Percentiles rank a stretch among this genome's conserved stretches.
Evolutionary conservation across 192 early-diverging fungal genomes (phyloP).

Genomic region (Coemansia furcata): DNA sequence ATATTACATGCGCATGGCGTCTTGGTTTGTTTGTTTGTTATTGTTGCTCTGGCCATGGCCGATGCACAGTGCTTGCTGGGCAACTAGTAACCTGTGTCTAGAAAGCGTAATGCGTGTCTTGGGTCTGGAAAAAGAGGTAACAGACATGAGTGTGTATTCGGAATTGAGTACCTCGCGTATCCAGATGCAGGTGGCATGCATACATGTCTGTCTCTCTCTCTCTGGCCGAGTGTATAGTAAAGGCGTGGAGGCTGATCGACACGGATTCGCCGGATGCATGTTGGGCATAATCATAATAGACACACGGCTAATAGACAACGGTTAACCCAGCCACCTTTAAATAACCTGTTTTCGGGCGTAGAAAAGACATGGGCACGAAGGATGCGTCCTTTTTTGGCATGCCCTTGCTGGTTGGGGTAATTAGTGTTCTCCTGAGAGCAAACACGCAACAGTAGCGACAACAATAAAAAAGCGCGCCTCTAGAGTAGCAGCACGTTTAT

Average conservation of each 20-base stretch:
- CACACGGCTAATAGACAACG: not conserved
- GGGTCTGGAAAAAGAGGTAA: not conserved
- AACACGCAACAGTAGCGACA: not conserved
- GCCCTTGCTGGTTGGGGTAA: constrained; percentile 2
- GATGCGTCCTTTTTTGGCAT: not conserved
- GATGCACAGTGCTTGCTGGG: not conserved
- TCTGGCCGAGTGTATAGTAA: not conserved
- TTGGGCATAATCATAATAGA: not conserved
- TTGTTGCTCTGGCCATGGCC: not conserved
- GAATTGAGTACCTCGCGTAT: not conserved
- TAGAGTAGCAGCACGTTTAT: constrained; percentile 1
- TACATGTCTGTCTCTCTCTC: not conserved
- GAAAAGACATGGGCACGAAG: not conserved
- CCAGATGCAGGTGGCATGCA: constrained; percentile 9
- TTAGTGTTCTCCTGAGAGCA: not conserved
- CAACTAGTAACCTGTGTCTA: not conserved
- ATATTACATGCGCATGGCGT: not conserved
- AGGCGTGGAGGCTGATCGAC: not conserved
- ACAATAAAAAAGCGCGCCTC: not conserved
- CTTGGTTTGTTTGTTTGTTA: not conserved
- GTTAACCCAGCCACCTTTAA: constrained; percentile 8
- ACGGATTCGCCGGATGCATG: not conserved
- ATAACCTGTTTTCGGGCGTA: constrained; percentile 1
- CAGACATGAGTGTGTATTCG: not conserved
- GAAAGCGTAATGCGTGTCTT: not conserved